Evolutionary conservation across 208 protist species (phyloP).

Genomic region (Vickermania spadyakhi): DNA sequence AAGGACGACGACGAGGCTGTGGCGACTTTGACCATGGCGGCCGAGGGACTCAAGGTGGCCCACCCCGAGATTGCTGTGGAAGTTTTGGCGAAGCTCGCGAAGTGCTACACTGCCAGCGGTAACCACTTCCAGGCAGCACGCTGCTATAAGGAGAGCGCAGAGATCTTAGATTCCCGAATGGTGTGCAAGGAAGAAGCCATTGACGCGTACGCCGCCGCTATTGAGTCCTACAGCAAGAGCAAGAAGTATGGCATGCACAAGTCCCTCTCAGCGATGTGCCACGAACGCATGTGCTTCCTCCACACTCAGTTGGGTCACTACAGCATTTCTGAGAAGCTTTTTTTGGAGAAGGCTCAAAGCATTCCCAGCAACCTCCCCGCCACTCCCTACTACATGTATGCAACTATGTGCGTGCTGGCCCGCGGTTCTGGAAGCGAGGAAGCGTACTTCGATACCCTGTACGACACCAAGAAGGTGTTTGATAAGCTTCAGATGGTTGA

Average conservation of each 20-base stretch:
- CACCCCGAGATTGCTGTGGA: constrained; percentile 46
- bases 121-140: constrained; percentile 51
- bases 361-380: constrained; percentile 20
- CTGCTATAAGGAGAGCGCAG: constrained; percentile 53
- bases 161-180: constrained; percentile 38
- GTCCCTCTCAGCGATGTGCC: constrained; percentile 34
- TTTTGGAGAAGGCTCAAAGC: constrained; percentile 25
- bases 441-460: constrained; percentile 63
- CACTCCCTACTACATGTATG: constrained; percentile 40
- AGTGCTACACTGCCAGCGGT: constrained; percentile 17
- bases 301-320: constrained; percentile 34
- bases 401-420: constrained; percentile 47
- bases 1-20: constrained; percentile 44
- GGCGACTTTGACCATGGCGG: constrained; percentile 27
- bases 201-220: constrained; percentile 31
- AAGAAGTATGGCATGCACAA: constrained; percentile 19
- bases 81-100: constrained; percentile 30
- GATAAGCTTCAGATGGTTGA: constrained; percentile 56
- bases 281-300: constrained; percentile 40
- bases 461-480: constrained; percentile 54
- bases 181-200: constrained; percentile 28
- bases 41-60: constrained; percentile 40
- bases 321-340: constrained; percentile 33
- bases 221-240: constrained; percentile 36
- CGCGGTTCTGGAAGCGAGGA: constrained; percentile 30